These are phyloP conservation scores for Cantharellus anzutake DNA, from an alignment of 768 basidiomycete species.

Conservation along the genomic window DNA sequence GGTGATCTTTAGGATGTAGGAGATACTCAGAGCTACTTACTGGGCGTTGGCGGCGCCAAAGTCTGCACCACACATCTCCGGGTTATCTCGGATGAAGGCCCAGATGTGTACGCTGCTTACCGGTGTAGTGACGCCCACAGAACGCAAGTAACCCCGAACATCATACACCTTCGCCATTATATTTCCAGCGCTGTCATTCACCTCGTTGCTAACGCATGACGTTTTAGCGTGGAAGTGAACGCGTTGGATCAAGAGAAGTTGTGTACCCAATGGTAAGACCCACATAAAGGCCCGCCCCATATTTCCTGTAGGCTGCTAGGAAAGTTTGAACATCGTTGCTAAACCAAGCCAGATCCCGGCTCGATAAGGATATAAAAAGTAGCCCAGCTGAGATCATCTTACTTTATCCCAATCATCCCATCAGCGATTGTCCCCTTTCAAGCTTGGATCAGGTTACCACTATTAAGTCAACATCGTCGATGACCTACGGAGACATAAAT, in stretches of 20 bases:
- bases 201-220: neutral
- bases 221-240: neutral
- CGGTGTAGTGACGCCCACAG: neutral
- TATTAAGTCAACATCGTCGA: neutral
- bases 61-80: slow-evolving; percentile 1
- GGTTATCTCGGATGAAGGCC: slow-evolving; percentile 6
- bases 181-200: slow-evolving; percentile 3
- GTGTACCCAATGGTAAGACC: neutral
- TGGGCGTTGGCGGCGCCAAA: neutral
- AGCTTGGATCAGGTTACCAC: neutral
- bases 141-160: slow-evolving; percentile 3
- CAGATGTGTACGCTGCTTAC: slow-evolving; percentile 7
- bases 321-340: slow-evolving; percentile 4
- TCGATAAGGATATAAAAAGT: neutral
- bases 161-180: slow-evolving; percentile 6
- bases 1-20: neutral
- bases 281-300: slow-evolving; percentile 1
- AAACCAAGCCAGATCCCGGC: neutral
- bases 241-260: neutral
- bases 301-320: slow-evolving; percentile 3
- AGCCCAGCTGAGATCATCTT: neutral
- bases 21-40: neutral
- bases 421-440: slow-evolving; percentile 4
- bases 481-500: neutral
- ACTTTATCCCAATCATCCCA: neutral